Evolutionary conservation across 768 basidiomycete genomes (phyloP), one percentile per base, ranked within the genome.

Genomic region (Tulasnella sp.): DNA sequence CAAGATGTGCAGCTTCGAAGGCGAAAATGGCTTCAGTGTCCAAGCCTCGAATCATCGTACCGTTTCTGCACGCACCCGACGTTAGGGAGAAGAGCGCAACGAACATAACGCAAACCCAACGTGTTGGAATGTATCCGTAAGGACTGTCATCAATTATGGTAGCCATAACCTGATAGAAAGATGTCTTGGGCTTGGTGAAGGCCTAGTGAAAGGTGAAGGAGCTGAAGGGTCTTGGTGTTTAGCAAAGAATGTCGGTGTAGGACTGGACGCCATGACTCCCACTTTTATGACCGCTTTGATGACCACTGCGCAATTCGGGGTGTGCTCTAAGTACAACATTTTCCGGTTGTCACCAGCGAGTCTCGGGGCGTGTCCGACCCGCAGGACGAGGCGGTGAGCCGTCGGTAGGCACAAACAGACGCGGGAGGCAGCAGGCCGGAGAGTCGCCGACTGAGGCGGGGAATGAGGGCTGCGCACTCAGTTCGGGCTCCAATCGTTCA

Each of bases 1-100:
- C 86, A 8, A 87, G 24, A 83, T 93, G 92, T 0, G 86, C 72
- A 2, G 88, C 90, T 91, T 82, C 88, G 87, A 69, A 89, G 41
- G 1, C 84, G 84, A 80, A n/a, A 3, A 28, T 7, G 20, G 34
- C 16, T 6, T 75, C 40, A 75, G 74, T 16, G 31, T 69, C 54
- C 54, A 54, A n/a, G 34, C 7, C 40, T 77, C 46, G 0, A 31
- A 60, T 24, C 9, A 2, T 0, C 31, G 28, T 16, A n/a, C 22
- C 0, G n/a, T 28, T 28, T 11, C 24, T 3, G 31, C 24, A 69
- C 77, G 64, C 46, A 80, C 80, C 69, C 8, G 80, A 80, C 8
- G 81, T 48, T 24, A 83, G 76, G 4, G 44, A 31, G 72, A 88
- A 90, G 0, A 89, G 84, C 12, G 83, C 85, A 14, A 90, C 79